These are phyloP conservation scores for Trichoderma brevicompactum DNA, from an alignment of 2,329 filamentous ascomycete genomes.

Conservation along the genomic window DNA sequence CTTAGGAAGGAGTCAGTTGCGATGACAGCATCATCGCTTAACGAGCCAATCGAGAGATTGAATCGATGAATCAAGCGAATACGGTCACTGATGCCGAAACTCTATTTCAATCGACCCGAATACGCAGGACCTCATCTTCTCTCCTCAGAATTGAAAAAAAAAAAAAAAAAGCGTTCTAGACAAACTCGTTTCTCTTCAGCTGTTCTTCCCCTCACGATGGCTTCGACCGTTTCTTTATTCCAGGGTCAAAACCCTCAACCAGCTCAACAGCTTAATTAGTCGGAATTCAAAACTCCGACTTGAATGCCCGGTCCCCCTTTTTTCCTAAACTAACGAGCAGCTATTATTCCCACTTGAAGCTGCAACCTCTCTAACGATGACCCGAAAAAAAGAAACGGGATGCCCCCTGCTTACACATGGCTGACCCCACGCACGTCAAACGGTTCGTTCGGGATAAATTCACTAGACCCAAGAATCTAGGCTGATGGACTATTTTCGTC, in stretches of 20 bases:
- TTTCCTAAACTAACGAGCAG: neutral
- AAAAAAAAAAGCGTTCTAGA: no score
- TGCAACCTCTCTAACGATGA: neutral
- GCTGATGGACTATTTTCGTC: neutral
- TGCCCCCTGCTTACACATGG: neutral
- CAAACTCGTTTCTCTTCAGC: no score
- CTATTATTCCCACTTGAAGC: neutral
- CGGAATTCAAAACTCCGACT: no score
- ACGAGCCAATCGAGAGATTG: neutral
- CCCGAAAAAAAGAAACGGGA: neutral
- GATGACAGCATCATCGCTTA: neutral
- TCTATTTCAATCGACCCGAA: neutral
- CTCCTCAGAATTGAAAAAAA: no score
- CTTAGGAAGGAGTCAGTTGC: neutral
- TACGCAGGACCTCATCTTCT: neutral
- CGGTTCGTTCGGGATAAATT: neutral
- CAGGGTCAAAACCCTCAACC: no score
- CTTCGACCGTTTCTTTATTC: no score
- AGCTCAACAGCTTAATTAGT: no score
- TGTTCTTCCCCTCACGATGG: no score
- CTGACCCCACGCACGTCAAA: constrained; percentile 11
- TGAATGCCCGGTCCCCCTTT: no score
- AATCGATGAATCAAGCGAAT: neutral
- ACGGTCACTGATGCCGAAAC: neutral
- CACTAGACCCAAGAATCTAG: neutral